Evolutionary conservation across 139 green algal genomes (phyloP), one percentile per base, ranked within the genome.

Genomic region (Astrephomene gubernaculifera): DNA sequence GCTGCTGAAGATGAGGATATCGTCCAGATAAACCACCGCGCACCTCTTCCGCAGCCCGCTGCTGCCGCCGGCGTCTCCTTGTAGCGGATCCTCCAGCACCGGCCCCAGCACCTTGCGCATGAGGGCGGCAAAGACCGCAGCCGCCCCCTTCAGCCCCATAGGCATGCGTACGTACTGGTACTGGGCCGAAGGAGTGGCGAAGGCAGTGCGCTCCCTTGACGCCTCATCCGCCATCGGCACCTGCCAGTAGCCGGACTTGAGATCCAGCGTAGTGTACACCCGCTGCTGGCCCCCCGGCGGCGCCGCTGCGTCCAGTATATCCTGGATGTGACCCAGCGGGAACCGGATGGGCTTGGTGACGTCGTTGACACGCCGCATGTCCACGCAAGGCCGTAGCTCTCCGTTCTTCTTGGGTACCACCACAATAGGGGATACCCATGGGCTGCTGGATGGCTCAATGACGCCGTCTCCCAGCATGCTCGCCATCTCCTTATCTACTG

Each of bases 401-500:
- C 65, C 65, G 35, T 49, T 36, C 36, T 72, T 49, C 68, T 57
- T 39, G n/a, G 68, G 22, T n/a, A n/a, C n/a, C n/a, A n/a, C n/a
- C n/a, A n/a, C n/a, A n/a, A n/a, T n/a, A n/a, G n/a, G n/a, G n/a
- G n/a, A n/a, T n/a, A n/a, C n/a, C n/a, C n/a, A n/a, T n/a, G n/a
- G n/a, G 68, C 68, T 75, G 68, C 22, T 75, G 19, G 68, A 75
- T 4, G 38, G 68, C 68, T 75, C 68, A 36, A 75, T 75, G 68
- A 75, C 54, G 39, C 68, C 68, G 68, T 75, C 68, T 6, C 2
- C 24, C 22, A 54, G 39, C 68, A 75, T 75, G 4, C 24, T 19
- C 4, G 21, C 22, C 22, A 75, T 35, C 39, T 75, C 68, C 22
- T 36, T 6, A 36, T 75, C 68, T 3, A 75, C 68, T 7, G 68